Conservation (phyloP, 805 yeast species). For the Debaryomyces tyrocola region DNA sequence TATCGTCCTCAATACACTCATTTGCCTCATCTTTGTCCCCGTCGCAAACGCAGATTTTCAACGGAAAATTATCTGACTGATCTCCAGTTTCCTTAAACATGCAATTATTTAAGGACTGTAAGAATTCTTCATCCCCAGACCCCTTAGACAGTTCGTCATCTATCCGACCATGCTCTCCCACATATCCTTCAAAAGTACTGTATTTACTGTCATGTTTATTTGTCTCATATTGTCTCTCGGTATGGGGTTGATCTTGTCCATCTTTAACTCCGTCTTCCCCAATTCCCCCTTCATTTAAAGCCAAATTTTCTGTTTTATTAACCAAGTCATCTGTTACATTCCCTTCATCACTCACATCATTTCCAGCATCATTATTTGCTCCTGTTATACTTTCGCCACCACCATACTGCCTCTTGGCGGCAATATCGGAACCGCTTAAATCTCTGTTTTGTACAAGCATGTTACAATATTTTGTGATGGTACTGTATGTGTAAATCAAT, state of each 20-base stretch:
- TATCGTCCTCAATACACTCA: not conserved
- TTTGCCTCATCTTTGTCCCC: not conserved
- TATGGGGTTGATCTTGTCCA: not conserved
- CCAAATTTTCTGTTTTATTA: not conserved
- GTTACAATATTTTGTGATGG: not conserved
- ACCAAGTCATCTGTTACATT: not conserved
- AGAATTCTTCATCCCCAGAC: not conserved
- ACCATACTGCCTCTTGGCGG: not conserved
- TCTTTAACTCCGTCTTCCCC: not conserved
- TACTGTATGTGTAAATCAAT: not conserved
- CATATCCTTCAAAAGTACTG: not conserved
- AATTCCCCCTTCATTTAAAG: not conserved
- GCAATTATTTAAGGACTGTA: constrained; percentile 5
- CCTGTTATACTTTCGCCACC: not conserved
- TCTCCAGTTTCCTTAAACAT: constrained; percentile 4
- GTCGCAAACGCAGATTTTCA: constrained; percentile 1
- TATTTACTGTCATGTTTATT: too few relatives aligned
- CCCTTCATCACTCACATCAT: not conserved
- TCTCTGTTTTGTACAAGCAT: not conserved
- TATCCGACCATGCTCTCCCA: not conserved
- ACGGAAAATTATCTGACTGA: constrained; percentile 7
- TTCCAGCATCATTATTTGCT: not conserved
- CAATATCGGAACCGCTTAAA: not conserved
- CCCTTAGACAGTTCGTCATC: not conserved
- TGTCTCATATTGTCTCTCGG: too few relatives aligned